Conservation (phyloP, 495 filamentous ascomycete genomes). For the Parachaetomium inaequale region DNA sequence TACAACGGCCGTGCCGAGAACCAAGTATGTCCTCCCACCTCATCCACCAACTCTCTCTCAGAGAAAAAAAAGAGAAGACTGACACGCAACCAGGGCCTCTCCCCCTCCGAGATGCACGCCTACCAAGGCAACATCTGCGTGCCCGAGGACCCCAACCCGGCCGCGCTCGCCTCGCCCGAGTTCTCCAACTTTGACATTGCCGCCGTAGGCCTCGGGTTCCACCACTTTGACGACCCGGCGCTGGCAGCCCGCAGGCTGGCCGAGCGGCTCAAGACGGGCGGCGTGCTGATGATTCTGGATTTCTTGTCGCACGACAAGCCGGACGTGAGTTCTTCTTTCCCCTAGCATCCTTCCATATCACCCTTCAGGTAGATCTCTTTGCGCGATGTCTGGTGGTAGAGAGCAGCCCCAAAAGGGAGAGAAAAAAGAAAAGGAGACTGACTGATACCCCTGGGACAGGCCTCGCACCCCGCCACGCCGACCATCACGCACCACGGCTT, state of each 20-base stretch:
- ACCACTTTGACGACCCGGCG: constrained; percentile 65
- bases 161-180: constrained; percentile 43
- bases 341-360: not conserved
- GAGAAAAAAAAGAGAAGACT: no score
- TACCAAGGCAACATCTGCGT: constrained; percentile 56
- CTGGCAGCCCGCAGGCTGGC: constrained; percentile 54
- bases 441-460: constrained; percentile 12
- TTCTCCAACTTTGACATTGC: constrained; percentile 62
- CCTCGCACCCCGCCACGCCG: constrained; percentile 36
- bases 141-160: constrained; percentile 35
- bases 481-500: constrained; percentile 59
- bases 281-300: constrained; percentile 63
- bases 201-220: constrained; percentile 62
- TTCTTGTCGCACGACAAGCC: constrained; percentile 50
- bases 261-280: constrained; percentile 58
- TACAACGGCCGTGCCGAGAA: constrained; percentile 52
- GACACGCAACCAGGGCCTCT: constrained; percentile 39
- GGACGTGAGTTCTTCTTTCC: constrained; percentile 14
- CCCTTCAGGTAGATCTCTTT: not conserved
- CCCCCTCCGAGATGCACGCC: constrained; percentile 51
- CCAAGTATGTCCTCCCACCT: constrained; percentile 32
- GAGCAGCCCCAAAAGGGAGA: no score
- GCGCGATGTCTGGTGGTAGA: no score
- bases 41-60: no score
- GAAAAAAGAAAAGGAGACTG: no score